Base-by-base conservation (phyloP, 768 basidiomycete species). In the Lenzites betulinus region DNA sequence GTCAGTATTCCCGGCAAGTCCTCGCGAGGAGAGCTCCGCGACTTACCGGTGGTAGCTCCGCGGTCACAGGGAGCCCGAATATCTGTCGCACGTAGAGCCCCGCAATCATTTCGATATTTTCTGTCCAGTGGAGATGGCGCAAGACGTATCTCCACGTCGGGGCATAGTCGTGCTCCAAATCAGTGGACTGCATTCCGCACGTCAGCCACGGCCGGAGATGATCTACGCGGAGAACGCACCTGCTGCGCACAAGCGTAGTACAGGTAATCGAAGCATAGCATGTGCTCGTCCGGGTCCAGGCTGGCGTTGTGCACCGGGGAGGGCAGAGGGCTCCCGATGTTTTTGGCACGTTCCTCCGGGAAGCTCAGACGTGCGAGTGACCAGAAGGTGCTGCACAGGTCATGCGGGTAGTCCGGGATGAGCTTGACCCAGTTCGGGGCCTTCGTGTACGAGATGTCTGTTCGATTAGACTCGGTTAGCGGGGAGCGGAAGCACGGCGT, bases 201-300 rank as follows among this genome's bases (percentile, higher is more conserved):
- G 38, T 39, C 38, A 39, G 15, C 6, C 11, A 39, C 18, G 15
- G 4, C 38, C 13, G 11, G 11, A 39, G 18, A 13, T 13, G 18
- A 39, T 13, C 18, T 3, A 18, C 15, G 38, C 38, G 38, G 38
- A 13, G 18, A 39, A 26, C 73, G 39, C 44, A 75, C 71, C 52
- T 66, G 64, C 22, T 61, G 54, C 9, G 72, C 75, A 53, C 74
- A 71, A n/a, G 71, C 68, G 58, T 74, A 78, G 61, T 78, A 78
- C 28, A 78, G 64, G 48, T 75, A 77, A 53, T 78, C 77, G 57
- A 73, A 76, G 65, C 77, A 78, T n/a, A 73, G 59, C 51, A 78
- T 59, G 22, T 77, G 77, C 51, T 76, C 74, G 56, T 77, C 76
- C 18, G 77, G 77, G 22, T 67, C 62, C 23, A 74, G 67, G 2